Conservation (phyloP, 257 asterid genomes). For the Capsicum chinense region DNA sequence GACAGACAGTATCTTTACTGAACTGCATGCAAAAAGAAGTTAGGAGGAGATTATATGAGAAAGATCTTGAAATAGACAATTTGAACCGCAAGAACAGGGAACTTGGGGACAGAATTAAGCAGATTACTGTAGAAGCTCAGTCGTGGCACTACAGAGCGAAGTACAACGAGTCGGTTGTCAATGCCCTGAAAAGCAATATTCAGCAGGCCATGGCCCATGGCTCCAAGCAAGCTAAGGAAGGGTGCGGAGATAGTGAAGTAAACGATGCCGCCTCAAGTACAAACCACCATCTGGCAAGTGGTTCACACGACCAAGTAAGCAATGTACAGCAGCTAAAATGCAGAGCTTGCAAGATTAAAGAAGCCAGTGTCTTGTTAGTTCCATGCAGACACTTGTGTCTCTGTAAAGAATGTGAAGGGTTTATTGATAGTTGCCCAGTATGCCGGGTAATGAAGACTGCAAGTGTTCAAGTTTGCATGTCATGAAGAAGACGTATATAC, state of each 20-base stretch:
- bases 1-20: constrained; percentile 59
- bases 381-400: constrained; percentile 78
- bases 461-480: constrained; percentile 69
- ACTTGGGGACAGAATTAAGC: constrained; percentile 63
- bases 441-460: constrained; percentile 75
- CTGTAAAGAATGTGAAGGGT: constrained; percentile 66
- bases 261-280: constrained; percentile 70
- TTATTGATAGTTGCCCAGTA: constrained; percentile 59
- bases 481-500: constrained; percentile 32
- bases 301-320: constrained; percentile 34
- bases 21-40: constrained; percentile 56
- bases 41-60: constrained; percentile 55
- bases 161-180: constrained; percentile 66
- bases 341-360: constrained; percentile 49
- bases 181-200: constrained; percentile 58
- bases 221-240: constrained; percentile 57
- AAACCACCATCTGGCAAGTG: constrained; percentile 36
- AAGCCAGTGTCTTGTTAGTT: constrained; percentile 53
- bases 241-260: constrained; percentile 70
- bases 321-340: constrained; percentile 41
- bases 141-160: constrained; percentile 77
- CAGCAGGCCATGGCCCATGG: constrained; percentile 66
- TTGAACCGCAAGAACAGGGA: constrained; percentile 68
- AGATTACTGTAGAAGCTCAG: constrained; percentile 68
- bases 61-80: constrained; percentile 60